Evolutionary conservation across 108 stramenopile species (phyloP), one percentile per base, ranked within the genome.

Genomic region (Cyclotella baltica): DNA sequence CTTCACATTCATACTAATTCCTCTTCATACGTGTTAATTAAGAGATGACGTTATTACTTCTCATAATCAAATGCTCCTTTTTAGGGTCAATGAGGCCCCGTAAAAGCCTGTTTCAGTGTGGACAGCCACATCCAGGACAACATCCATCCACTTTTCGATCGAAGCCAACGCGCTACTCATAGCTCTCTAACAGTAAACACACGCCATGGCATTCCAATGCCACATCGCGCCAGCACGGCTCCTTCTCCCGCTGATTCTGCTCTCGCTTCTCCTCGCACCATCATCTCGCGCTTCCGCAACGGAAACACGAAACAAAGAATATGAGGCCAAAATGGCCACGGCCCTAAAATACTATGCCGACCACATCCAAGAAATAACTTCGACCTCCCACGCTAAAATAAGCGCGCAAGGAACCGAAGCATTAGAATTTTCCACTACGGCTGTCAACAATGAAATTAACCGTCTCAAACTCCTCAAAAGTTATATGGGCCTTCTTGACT

Each of bases 401-500:
- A 23, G 10, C n/a, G 1, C 22, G 19, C 40, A 65, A 8, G 43
- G 64, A 46, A 27, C 28, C 9, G 23, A 40, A 16, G 38, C 43
- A 25, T 18, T 65, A 22, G 64, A 65, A 65, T 65, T 65, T 46
- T 38, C 64, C 2, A 10, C 40, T 1, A 27, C 4, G 19, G 64
- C 64, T 11, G 43, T 65, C 20, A 43, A 43, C 23, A 47, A 65
- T 23, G 64, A 65, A 28, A 28, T 65, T 38, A 28, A 31, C 10
- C 27, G 31, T 1, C 27, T 65, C 0, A 20, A 47, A 8, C 10
- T 65, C 16, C n/a, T 65, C 23, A 28, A 27, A 18, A 18, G 10
- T 43, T 33, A 33, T 46, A 8, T 47, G 15, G 33, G 40, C 22
- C 20, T 22, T 0, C 16, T 27, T 28, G 77, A 64, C 0, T 23